These are phyloP conservation scores for Auricularia cornea DNA, from an alignment of 768 basidiomycete species.

Conservation along the genomic window DNA sequence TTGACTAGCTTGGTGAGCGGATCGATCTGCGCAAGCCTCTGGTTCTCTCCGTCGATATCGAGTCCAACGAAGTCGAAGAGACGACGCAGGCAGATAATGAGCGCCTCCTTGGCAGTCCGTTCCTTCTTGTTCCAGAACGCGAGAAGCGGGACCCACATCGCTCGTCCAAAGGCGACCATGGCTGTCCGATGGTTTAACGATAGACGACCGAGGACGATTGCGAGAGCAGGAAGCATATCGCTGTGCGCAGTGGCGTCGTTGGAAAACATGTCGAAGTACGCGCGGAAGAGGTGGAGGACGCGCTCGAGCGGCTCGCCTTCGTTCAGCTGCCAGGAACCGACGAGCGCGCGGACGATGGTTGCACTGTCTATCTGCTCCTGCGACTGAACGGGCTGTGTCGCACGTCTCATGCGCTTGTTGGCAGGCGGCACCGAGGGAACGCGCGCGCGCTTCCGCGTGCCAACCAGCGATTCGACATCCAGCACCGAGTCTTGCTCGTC, in stretches of 20 bases:
- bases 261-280: conserved; percentile 59
- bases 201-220: conserved; percentile 63
- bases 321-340: conserved; percentile 51
- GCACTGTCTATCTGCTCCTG: conserved; percentile 67
- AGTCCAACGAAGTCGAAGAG: conserved; percentile 65
- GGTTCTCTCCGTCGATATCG: conserved; percentile 7
- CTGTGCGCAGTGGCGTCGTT: conserved; percentile 72
- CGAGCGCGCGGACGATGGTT: conserved; percentile 50
- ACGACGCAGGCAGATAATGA: conserved; percentile 62
- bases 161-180: conserved; percentile 51
- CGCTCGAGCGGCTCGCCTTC: conserved; percentile 38
- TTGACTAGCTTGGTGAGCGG: conserved; percentile 42
- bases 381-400: conserved; percentile 11
- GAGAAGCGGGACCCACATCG: conserved; percentile 57
- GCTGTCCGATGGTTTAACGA: conserved; percentile 62
- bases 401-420: conserved; percentile 29
- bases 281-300: conserved; percentile 50
- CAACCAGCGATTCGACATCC: conserved; percentile 13
- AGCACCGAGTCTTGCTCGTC: conserved; percentile 21
- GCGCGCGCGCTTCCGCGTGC: conserved; percentile 26
- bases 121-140: conserved; percentile 74
- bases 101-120: conserved; percentile 64
- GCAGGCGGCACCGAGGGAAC: conserved; percentile 14
- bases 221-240: conserved; percentile 62
- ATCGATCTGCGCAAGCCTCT: conserved; percentile 27